A percentile compares a stretch with the other conserved stretches of the same genome.
These are phyloP conservation scores for Aspergillus kassunensis DNA, from an alignment of 495 filamentous ascomycete species.

Conservation along the genomic window DNA sequence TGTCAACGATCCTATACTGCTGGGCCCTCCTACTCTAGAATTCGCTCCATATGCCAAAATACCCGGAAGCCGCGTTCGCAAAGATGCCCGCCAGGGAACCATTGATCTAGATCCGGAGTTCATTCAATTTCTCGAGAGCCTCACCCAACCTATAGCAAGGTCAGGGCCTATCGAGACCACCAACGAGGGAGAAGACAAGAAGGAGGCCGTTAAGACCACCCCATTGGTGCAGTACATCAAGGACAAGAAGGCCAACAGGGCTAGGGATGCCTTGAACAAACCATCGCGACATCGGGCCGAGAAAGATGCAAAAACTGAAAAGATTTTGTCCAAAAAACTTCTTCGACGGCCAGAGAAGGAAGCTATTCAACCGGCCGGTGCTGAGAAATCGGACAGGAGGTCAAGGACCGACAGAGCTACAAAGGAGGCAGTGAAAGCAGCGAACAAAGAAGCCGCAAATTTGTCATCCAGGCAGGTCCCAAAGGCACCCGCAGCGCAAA, in stretches of 20 bases:
- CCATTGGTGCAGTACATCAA: constrained; percentile 86
- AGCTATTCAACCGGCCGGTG: constrained; percentile 19
- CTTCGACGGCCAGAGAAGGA: constrained; percentile 45
- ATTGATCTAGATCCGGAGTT: constrained; percentile 97
- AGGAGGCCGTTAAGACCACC: constrained; percentile 70
- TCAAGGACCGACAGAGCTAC: constrained; percentile 56
- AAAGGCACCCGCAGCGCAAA: constrained; percentile 23
- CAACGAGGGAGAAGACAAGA: constrained; percentile 52
- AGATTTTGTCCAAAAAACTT: constrained; percentile 49
- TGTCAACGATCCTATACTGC: constrained; percentile 59
- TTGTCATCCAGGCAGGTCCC: constrained; percentile 16
- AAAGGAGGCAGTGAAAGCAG: constrained; percentile 75
- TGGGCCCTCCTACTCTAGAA: constrained; percentile 74
- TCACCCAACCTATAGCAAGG: constrained; percentile 71
- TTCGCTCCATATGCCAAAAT: constrained; percentile 78
- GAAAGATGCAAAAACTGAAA: constrained; percentile 58
- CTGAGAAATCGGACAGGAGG: constrained; percentile 53
- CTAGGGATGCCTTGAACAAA: constrained; percentile 60
- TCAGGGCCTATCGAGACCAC: constrained; percentile 45
- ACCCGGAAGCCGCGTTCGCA: constrained; percentile 63
- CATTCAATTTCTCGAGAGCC: constrained; percentile 81
- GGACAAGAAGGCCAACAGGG: constrained; percentile 86
- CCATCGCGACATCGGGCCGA: constrained; percentile 56
- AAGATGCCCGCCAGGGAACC: constrained; percentile 83
- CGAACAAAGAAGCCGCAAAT: constrained; percentile 59